Percentiles rank a stretch among this genome's conserved stretches.
Conservation (phyloP, 805 yeast genomes). For the Ogataea trehaloabstinens region DNA sequence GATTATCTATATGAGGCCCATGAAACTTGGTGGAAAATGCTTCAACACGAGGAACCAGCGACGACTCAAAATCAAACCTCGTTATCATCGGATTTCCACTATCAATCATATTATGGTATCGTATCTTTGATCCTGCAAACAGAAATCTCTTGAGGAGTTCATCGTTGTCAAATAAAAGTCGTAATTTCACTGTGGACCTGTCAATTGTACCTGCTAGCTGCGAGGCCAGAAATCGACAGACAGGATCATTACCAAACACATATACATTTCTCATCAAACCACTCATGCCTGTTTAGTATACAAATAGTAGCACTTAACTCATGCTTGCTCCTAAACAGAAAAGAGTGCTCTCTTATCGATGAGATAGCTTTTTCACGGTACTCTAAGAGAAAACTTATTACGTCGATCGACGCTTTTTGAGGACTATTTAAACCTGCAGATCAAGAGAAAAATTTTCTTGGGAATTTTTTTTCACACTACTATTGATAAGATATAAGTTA, state of each 20-base stretch:
- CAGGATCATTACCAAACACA: constrained; percentile 19
- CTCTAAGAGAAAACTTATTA: too few relatives aligned
- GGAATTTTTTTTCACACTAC: too few relatives aligned
- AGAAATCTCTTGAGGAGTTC: constrained; percentile 8
- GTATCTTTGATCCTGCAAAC: constrained; percentile 11
- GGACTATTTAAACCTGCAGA: too few relatives aligned
- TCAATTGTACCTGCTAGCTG: constrained; percentile 14
- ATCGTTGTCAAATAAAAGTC: constrained; percentile 10
- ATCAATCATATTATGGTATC: constrained; percentile 11
- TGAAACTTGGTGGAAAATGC: not conserved
- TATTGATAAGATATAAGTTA: too few relatives aligned
- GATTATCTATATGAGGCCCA: constrained; percentile 8
- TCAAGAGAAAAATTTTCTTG: too few relatives aligned
- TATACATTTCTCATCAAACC: constrained; percentile 9
- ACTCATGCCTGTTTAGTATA: too few relatives aligned
- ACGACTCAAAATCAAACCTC: constrained; percentile 5
- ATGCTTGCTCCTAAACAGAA: too few relatives aligned
- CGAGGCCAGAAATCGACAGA: constrained; percentile 18
- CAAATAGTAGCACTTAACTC: too few relatives aligned
- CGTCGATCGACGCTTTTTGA: too few relatives aligned
- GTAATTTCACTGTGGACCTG: constrained; percentile 3
- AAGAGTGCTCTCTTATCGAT: too few relatives aligned
- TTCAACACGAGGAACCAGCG: constrained; percentile 4
- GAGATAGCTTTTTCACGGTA: too few relatives aligned
- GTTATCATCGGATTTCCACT: constrained; percentile 11